phyloP scores from a whole-genome alignment of 345 rosid genomes.

The Bretschneidera sinensis region DNA sequence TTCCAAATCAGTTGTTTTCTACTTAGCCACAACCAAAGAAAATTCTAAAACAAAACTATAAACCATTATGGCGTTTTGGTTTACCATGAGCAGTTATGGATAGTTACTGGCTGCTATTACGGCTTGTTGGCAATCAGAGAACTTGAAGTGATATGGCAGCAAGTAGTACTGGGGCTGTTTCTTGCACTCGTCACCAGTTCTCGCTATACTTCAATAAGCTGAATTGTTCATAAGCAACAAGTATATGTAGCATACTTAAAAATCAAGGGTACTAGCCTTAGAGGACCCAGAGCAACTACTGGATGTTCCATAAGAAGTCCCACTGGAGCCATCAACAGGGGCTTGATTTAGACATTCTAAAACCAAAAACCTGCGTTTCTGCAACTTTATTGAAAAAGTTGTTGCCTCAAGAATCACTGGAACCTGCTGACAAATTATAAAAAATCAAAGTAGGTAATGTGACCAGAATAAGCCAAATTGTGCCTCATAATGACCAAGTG shows the following conservation, averaged over 20 bases:
- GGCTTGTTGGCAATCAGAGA: neutral
- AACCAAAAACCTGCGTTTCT: constrained; percentile 67
- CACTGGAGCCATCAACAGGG: constrained; percentile 86
- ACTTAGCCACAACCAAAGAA: no score
- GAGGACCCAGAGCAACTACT: constrained; percentile 63
- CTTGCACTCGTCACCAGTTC: no score
- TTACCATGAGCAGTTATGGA: no score
- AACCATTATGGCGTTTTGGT: no score
- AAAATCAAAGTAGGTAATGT: neutral
- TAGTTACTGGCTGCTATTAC: no score
- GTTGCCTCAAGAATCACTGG: constrained; percentile 82
- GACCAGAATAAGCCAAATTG: no score
- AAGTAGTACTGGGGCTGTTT: no score
- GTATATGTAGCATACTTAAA: constrained; percentile 30
- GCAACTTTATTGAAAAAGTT: constrained; percentile 79
- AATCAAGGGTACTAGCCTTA: constrained; percentile 60
- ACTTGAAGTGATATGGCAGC: neutral
- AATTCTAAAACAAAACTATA: no score
- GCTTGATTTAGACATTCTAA: constrained; percentile 93
- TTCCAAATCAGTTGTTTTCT: no score
- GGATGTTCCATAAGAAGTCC: constrained; percentile 69
- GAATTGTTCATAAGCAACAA: constrained; percentile 7
- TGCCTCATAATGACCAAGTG: no score
- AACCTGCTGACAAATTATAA: constrained; percentile 35
- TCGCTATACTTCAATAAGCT: no score